Evolutionary conservation across 306 rosid genomes (phyloP), one percentile per base, ranked within the genome.

Genomic region (Hippophae gyantsensis): DNA sequence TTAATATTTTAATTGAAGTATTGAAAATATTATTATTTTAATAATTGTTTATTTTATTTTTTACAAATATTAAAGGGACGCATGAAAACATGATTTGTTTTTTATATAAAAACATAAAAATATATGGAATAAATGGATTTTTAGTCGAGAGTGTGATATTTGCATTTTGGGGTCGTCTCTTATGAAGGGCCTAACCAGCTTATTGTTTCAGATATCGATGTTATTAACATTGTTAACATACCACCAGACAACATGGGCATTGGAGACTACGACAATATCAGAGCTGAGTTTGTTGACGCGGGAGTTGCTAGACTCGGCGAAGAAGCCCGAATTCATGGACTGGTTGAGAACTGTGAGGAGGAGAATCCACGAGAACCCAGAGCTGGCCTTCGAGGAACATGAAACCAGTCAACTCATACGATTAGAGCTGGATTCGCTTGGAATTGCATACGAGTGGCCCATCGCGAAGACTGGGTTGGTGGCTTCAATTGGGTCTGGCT

Each of bases 361-460:
- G 67, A 75, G 61, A 51, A 71, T 81, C 67, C 90, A 81, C 62
- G 80, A 84, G 80, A 75, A 78, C 59, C 90, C 84, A 9, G 90
- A 81, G 72, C 66, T 84, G 7, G 76, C 77, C n/a, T 84, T 84
- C 51, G 77, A 84, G 67, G 84, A 80, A 68, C 23, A 58, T 47
- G 64, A 81, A 46, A 84, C 82, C 56, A 81, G 84, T 62, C 69
- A 54, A 60, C 67, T 80, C 65, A 59, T 80, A 46, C 52, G 90
- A 75, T 65, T 78, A 53, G 84, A 80, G 68, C 77, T 80, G 32
- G 82, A 80, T 58, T 67, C 71, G 18, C 62, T 75, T 6, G 78
- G 74, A 12, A 59, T 84, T 7, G 23, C 60, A 13, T 81, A 81
- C 75, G 48, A 49, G 43, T 84, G 84, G 86, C 86, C 84, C 8